These are phyloP conservation scores for Apiospora malaysiana DNA, from an alignment of 2,329 filamentous ascomycete genomes.

Conservation along the genomic window DNA sequence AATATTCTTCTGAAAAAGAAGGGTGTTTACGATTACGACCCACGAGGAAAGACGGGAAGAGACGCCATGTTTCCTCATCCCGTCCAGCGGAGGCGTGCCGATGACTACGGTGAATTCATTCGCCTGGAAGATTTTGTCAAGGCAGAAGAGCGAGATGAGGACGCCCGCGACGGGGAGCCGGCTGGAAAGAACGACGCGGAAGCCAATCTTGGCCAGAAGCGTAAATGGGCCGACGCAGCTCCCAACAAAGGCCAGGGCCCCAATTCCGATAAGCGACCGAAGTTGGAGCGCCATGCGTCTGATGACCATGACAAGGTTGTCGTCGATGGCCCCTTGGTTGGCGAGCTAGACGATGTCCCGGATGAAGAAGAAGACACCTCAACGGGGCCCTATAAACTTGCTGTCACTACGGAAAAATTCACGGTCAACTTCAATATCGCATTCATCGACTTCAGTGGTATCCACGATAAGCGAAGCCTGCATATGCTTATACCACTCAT, in stretches of 20 bases:
- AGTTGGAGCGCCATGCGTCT: constrained; percentile 47
- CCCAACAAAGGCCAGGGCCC: constrained; percentile 48
- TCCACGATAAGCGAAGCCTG: constrained; percentile 92
- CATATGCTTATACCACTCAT: constrained; percentile 96
- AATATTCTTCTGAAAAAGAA: constrained; percentile 89
- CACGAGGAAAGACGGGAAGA: constrained; percentile 87
- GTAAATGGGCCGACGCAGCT: constrained; percentile 84
- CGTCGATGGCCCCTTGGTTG: constrained; percentile 50
- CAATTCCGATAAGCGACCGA: constrained; percentile 65
- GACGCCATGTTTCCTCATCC: constrained; percentile 93
- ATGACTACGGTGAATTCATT: constrained; percentile 95
- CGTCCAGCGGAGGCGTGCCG: constrained; percentile 76
- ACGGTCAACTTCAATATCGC: constrained; percentile 77
- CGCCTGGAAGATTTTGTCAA: constrained; percentile 91
- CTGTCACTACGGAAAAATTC: constrained; percentile 68
- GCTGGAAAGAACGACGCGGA: constrained; percentile 56
- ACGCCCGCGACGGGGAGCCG: constrained; percentile 66
- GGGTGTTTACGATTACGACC: constrained; percentile 91
- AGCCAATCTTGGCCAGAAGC: constrained; percentile 83
- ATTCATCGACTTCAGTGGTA: constrained; percentile 88
- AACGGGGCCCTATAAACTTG: constrained; percentile 76
- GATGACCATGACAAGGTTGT: constrained; percentile 53
- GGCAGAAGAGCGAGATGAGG: constrained; percentile 86
- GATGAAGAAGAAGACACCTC: constrained; percentile 57
- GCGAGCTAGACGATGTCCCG: constrained; percentile 65